These are phyloP conservation scores for Mikania micrantha DNA, from an alignment of 129 eudicot genomes.

Conservation along the genomic window DNA sequence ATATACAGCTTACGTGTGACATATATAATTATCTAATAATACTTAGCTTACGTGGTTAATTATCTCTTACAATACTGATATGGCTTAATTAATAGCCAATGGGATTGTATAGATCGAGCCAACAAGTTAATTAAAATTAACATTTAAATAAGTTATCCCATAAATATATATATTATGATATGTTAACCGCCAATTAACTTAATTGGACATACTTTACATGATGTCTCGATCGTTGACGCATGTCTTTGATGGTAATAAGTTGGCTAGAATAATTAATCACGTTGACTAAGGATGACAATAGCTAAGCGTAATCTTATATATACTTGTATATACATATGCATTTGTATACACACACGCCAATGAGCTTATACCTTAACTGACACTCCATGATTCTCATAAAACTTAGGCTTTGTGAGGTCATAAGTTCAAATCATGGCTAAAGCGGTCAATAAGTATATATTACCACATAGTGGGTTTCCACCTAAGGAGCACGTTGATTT, in stretches of 20 bases:
- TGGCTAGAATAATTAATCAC: neutral
- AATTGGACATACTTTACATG: neutral
- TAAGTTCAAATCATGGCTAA: too few relatives aligned
- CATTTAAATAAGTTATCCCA: too few relatives aligned
- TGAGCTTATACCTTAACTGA: too few relatives aligned
- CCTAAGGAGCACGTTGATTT: too few relatives aligned
- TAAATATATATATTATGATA: neutral
- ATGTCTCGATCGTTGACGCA: constrained; percentile 1
- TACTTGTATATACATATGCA: too few relatives aligned
- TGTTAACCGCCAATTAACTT: neutral
- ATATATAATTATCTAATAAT: neutral
- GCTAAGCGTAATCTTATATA: neutral
- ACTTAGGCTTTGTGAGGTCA: too few relatives aligned
- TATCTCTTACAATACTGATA: neutral
- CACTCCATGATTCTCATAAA: too few relatives aligned
- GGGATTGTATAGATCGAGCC: constrained; percentile 10
- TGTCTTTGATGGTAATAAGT: neutral
- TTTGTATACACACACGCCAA: too few relatives aligned
- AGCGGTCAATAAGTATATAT: too few relatives aligned
- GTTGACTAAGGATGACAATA: constrained; percentile 1
- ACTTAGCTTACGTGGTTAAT: neutral
- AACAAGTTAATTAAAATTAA: too few relatives aligned
- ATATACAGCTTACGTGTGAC: constrained; percentile 6
- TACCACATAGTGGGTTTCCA: too few relatives aligned
- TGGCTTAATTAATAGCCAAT: constrained; percentile 1